These are phyloP conservation scores for Penicillium malachiteum DNA, from an alignment of 495 filamentous ascomycete species.

Conservation along the genomic window DNA sequence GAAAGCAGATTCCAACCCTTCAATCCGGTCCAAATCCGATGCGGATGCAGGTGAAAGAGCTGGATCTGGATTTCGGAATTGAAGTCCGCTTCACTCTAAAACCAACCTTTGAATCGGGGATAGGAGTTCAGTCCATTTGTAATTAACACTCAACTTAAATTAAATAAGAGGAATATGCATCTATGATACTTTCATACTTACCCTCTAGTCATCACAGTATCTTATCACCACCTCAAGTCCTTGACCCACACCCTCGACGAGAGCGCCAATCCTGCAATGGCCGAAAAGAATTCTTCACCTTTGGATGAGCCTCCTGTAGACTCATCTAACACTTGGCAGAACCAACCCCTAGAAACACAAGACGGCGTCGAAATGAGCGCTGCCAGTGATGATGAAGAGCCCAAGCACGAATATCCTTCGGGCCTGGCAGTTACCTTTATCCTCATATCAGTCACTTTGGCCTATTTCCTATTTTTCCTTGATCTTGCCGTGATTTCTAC, in stretches of 20 bases:
- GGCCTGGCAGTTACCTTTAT: constrained; percentile 11
- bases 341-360: neutral
- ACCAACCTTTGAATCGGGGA: no score
- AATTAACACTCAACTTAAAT: neutral
- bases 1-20: no score
- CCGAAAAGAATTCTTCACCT: neutral
- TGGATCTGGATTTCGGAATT: constrained; percentile 3
- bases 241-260: no score
- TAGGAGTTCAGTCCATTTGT: no score
- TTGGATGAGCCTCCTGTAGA: neutral
- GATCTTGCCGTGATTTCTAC: constrained; percentile 28
- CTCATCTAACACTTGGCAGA: neutral
- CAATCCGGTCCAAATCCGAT: no score
- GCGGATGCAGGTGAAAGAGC: no score
- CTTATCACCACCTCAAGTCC: neutral
- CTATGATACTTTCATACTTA: neutral
- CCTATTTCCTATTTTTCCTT: constrained; percentile 31
- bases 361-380: neutral
- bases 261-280: no score
- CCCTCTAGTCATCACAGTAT: neutral
- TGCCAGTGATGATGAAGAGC: neutral
- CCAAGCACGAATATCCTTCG: constrained; percentile 3
- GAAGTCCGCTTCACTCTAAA: neutral
- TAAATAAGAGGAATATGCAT: neutral
- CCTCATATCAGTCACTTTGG: constrained; percentile 20